Base-by-base conservation (phyloP, 73 alveolate species). In the Paramecium primaurelia region DNA sequence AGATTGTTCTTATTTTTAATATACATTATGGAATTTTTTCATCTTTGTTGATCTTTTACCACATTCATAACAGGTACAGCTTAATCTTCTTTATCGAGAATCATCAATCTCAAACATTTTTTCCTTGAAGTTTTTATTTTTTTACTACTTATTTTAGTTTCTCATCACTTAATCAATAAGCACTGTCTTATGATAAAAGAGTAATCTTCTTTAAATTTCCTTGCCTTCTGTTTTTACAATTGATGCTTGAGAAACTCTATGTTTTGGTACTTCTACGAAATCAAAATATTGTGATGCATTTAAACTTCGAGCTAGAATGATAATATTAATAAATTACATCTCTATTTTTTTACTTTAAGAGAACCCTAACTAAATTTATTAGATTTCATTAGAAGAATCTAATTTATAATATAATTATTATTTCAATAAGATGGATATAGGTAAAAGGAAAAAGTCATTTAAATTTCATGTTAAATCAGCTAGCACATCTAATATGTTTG, bases 351-450 rank as follows among this genome's bases (percentile, higher is more conserved):
- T 28, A 5, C 84, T 64, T 64, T 28, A 32, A 9, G 28, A 26
- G 28, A 6, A n/a, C 84, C 30, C 47, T 8, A 28, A 32, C 42
- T 34, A 32, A 64, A 64, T 64, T 64, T 64, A 32, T 32, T 28
- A 64, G 84, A 64, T 64, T 64, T 64, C 84, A 64, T 64, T 64
- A 64, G 32, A 32, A 64, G 84, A 32, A 64, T 64, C 84, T 28
- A 64, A 54, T 64, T 64, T 28, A 64, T 28, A 64, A 11, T 64
- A 64, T 64, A 54, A 54, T 54, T 16, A 54, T 54, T 18, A 54
- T 64, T 25, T 18, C 47, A 32, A 64, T 64, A 12, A 28, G 28
- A 64, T 64, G 84, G 84, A 64, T 10, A 64, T 22, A 14, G 47
- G 49, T 11, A 26, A 12, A 6, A 64, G 30, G 47, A 64, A 64